These are phyloP conservation scores for Datura wrightii DNA, from an alignment of 257 asterid genomes.

Conservation along the genomic window DNA sequence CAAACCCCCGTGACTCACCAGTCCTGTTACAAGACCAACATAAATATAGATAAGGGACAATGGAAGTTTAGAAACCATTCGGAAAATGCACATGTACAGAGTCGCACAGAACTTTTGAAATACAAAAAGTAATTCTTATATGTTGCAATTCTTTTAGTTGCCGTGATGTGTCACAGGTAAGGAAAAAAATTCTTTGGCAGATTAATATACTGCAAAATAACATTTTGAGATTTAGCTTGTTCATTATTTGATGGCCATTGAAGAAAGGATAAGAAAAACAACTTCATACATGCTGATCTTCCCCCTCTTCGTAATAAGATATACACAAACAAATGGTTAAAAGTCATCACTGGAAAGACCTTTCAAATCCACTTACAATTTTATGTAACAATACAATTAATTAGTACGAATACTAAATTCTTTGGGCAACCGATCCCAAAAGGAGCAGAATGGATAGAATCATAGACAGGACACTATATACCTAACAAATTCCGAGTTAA, in stretches of 20 bases:
- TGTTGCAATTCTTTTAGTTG: background rate
- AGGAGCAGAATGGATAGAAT: background rate
- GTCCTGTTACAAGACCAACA: constrained; percentile 54
- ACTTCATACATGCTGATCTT: background rate
- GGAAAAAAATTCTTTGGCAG: background rate
- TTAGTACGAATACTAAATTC: background rate
- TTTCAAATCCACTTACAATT: background rate
- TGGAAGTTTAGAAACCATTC: background rate
- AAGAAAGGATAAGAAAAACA: background rate
- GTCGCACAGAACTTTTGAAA: background rate
- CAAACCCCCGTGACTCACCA: constrained; percentile 97
- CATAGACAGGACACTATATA: too few relatives aligned
- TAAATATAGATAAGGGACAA: background rate
- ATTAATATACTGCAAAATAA: background rate
- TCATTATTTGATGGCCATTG: background rate
- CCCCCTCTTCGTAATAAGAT: background rate
- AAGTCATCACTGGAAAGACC: background rate
- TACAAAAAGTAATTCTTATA: background rate
- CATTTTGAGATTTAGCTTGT: background rate
- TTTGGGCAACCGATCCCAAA: background rate
- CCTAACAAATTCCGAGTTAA: background rate
- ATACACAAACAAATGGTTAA: background rate
- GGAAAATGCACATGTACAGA: background rate
- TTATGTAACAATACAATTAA: background rate
- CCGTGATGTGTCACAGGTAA: background rate